Conservation (phyloP, 2,329 filamentous ascomycete species). For the Stagonosporopsis vannaccii region DNA sequence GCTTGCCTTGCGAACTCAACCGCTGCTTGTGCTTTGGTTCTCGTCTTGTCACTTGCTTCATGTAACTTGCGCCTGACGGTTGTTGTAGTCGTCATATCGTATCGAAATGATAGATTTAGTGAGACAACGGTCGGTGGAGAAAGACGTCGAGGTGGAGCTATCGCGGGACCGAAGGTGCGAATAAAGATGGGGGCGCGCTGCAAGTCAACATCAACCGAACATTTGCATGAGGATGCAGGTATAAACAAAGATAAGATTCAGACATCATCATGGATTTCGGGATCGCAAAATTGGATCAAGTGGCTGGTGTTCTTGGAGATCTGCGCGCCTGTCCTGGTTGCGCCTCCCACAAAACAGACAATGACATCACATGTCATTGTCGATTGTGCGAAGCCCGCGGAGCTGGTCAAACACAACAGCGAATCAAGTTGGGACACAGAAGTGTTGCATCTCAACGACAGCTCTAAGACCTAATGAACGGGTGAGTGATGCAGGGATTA, state of each 20-base stretch:
- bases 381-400: constrained; percentile 1
- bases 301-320: constrained; percentile 22
- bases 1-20: constrained; percentile 69
- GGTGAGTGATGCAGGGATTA: constrained; percentile 21
- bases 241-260: constrained; percentile 11
- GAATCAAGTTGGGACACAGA: constrained; percentile 9
- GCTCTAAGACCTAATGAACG: constrained; percentile 1
- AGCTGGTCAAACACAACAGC: constrained; percentile 5
- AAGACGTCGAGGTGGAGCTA: constrained; percentile 22
- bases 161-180: constrained; percentile 1
- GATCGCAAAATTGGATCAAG: constrained; percentile 1
- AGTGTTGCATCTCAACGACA: constrained; percentile 25
- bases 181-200: constrained; percentile 4
- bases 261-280: constrained; percentile 15
- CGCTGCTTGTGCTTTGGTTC: constrained; percentile 51
- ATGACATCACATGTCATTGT: constrained; percentile 14
- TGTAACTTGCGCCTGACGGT: constrained; percentile 29
- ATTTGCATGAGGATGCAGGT: constrained; percentile 1
- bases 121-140: constrained; percentile 33
- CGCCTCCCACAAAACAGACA: background rate
- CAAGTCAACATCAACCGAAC: background rate
- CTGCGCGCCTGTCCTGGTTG: constrained; percentile 17
- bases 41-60: constrained; percentile 30
- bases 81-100: constrained; percentile 35
- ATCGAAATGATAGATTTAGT: constrained; percentile 18